These are phyloP conservation scores for Rosellinia necatrix DNA, from an alignment of 2,329 filamentous ascomycete species.

Conservation along the genomic window DNA sequence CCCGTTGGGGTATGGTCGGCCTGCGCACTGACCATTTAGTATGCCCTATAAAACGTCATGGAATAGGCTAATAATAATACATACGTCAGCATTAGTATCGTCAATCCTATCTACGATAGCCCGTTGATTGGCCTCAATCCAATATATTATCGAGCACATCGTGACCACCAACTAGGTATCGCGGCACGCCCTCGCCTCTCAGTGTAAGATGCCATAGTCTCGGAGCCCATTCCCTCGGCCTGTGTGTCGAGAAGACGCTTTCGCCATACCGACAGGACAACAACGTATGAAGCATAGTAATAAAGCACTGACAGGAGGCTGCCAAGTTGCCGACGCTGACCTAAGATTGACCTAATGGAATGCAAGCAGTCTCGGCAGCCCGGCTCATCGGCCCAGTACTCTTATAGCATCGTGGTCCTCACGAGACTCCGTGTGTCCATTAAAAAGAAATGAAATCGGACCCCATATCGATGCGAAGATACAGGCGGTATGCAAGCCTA, in stretches of 20 bases:
- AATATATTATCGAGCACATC: conserved; percentile 1
- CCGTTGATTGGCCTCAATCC: not conserved
- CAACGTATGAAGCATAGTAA: not conserved
- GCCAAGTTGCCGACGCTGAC: conserved; percentile 1
- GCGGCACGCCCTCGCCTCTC: no score
- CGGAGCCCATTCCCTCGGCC: conserved; percentile 5
- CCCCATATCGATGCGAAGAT: conserved; percentile 8
- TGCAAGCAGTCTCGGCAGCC: not conserved
- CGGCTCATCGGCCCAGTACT: conserved; percentile 1
- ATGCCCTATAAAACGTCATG: not conserved
- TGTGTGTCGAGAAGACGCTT: no score
- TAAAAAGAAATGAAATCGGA: conserved; percentile 10
- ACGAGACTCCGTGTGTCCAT: no score
- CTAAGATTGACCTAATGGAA: not conserved
- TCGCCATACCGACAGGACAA: conserved; percentile 9
- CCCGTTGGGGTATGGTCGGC: conserved; percentile 8
- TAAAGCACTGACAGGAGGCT: not conserved
- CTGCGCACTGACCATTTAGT: conserved; percentile 22
- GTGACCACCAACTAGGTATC: not conserved
- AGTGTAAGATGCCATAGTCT: not conserved
- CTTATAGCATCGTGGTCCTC: no score
- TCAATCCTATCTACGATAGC: not conserved
- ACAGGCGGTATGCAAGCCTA: conserved; percentile 9
- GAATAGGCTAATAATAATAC: conserved; percentile 13
- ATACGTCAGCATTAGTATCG: conserved; percentile 3